Conservation (phyloP, 306 rosid species). For the Cotoneaster glaucophyllus region DNA sequence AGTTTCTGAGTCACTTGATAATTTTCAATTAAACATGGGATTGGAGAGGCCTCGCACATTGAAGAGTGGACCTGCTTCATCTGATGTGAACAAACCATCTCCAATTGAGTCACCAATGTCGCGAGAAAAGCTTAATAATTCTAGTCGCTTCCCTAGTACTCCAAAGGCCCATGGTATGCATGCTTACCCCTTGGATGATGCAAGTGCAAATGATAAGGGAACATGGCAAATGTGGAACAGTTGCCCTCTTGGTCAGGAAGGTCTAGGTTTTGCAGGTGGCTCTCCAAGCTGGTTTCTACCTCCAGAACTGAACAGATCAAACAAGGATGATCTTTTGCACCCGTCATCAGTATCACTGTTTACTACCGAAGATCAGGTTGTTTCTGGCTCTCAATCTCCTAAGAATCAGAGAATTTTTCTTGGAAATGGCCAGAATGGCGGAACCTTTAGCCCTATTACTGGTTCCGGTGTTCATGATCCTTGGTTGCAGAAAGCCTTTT, state of each 20-base stretch:
- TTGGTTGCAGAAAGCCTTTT: constrained; percentile 61
- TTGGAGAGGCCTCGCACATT: constrained; percentile 47
- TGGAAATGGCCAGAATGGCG: constrained; percentile 66
- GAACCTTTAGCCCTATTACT: constrained; percentile 54
- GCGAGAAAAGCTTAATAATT: constrained; percentile 64
- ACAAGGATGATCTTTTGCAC: constrained; percentile 61
- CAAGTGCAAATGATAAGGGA: constrained; percentile 54
- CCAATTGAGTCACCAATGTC: constrained; percentile 93
- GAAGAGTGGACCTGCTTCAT: constrained; percentile 47
- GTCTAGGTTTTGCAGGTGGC: constrained; percentile 80
- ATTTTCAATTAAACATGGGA: constrained; percentile 75
- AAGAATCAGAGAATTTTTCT: constrained; percentile 58
- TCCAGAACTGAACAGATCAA: constrained; percentile 51
- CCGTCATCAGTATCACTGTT: constrained; percentile 75
- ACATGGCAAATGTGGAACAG: constrained; percentile 98
- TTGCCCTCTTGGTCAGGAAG: constrained; percentile 86
- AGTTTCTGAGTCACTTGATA: constrained; percentile 90
- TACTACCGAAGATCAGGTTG: constrained; percentile 59
- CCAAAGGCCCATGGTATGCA: constrained; percentile 45
- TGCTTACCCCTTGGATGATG: constrained; percentile 43
- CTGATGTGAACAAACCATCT: constrained; percentile 74
- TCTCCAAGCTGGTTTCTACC: constrained; percentile 77
- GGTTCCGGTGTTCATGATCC: constrained; percentile 65
- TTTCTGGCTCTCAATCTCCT: constrained; percentile 56
- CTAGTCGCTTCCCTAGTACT: constrained; percentile 44